Percentiles rank a stretch among this genome's conserved stretches.
Evolutionary conservation across 306 rosid genomes (phyloP).

Genomic region (Begonia masoniana): DNA sequence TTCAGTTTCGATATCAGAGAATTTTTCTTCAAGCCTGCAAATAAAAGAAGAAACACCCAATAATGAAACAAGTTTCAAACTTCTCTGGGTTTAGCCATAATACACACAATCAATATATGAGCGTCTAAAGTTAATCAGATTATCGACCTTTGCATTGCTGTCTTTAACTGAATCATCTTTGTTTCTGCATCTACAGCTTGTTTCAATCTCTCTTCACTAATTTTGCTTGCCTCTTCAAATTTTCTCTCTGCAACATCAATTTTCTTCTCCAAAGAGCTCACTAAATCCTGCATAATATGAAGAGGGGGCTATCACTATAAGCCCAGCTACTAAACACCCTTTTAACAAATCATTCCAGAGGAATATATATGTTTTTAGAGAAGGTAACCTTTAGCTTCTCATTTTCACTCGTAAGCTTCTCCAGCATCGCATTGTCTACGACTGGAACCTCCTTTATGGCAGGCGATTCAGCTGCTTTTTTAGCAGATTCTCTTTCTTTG

Average conservation of each 20-base stretch:
- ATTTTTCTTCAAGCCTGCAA: constrained; percentile 88
- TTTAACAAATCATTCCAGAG: not conserved
- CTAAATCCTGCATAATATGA: constrained; percentile 50
- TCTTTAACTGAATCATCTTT: constrained; percentile 80
- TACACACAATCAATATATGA: not conserved
- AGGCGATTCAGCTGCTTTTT: no score
- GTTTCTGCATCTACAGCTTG: constrained; percentile 94
- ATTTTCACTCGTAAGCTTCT: constrained; percentile 73
- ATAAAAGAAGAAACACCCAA: constrained; percentile 15
- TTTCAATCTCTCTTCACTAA: constrained; percentile 90
- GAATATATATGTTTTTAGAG: not conserved
- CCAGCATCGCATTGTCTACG: constrained; percentile 65
- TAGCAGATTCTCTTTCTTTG: constrained; percentile 71
- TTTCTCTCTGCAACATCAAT: constrained; percentile 87
- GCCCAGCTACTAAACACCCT: constrained; percentile 13
- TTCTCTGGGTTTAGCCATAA: not conserved
- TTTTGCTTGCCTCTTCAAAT: constrained; percentile 72
- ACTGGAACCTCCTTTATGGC: constrained; percentile 89
- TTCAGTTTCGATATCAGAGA: constrained; percentile 70
- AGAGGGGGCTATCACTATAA: constrained; percentile 17
- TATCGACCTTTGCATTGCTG: constrained; percentile 82
- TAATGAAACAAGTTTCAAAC: constrained; percentile 6
- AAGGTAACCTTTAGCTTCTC: constrained; percentile 81
- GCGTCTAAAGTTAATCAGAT: constrained; percentile 13
- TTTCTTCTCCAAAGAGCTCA: constrained; percentile 76